Evolutionary conservation across 2,329 filamentous ascomycete genomes (phyloP).

Genomic region (Macrophomina phaseolina): DNA sequence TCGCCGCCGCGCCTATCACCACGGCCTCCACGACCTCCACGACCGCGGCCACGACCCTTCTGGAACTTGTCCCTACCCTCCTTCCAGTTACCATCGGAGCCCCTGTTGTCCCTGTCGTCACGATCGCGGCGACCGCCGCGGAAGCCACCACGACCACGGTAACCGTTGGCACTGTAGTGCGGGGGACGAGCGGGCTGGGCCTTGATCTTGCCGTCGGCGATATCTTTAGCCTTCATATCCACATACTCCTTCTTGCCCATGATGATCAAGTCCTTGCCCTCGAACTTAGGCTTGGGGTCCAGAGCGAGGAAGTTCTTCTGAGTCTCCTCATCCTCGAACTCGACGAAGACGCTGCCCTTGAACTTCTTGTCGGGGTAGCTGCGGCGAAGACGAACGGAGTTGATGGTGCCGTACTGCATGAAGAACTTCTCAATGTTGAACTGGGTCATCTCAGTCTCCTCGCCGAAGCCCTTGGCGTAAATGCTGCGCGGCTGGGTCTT

Average conservation of each 20-base stretch:
- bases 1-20: constrained; percentile 33
- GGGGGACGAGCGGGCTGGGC: constrained; percentile 29
- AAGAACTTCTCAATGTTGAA: constrained; percentile 96
- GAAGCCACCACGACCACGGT: constrained; percentile 38
- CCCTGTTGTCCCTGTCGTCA: constrained; percentile 37
- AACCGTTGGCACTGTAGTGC: constrained; percentile 34
- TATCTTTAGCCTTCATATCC: constrained; percentile 53
- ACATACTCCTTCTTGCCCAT: constrained; percentile 90
- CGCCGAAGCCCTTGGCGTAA: constrained; percentile 94
- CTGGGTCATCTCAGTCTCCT: constrained; percentile 82
- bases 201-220: constrained; percentile 49
- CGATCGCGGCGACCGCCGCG: constrained; percentile 19
- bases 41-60: constrained; percentile 32
- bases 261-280: constrained; percentile 78
- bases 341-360: constrained; percentile 96
- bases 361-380: constrained; percentile 71
- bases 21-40: constrained; percentile 29
- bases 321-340: constrained; percentile 80
- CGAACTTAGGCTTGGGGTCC: constrained; percentile 83
- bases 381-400: constrained; percentile 86
- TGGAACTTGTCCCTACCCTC: constrained; percentile 39
- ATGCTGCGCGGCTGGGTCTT: constrained; percentile 75
- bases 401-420: constrained; percentile 76
- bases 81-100: constrained; percentile 32
- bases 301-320: constrained; percentile 80